Evolutionary conservation across 2,329 filamentous ascomycete species (phyloP), one percentile per base, ranked within the genome.

Genomic region (Ceratocystis diversiconidia): DNA sequence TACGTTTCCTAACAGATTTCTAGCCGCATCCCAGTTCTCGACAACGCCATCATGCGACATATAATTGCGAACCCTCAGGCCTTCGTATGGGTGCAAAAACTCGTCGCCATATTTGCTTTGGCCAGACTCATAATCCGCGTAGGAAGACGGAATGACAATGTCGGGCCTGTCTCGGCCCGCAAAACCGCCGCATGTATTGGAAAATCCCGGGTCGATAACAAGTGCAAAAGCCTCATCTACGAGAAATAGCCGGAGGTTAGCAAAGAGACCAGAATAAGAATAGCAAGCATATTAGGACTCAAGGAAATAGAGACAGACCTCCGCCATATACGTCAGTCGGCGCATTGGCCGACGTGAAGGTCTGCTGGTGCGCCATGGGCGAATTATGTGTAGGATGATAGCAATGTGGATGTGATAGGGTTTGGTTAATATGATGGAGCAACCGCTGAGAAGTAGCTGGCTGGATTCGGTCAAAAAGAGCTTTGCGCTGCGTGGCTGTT

Each of bases 151-250:
- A 67, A 95, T 82, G 66, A 97, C 86, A 36, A 90, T 91, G 79
- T 97, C 97, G 71, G 94, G 94, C 0, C 91, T 88, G 77, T 99
- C 94, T 82, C 99, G 95, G 73, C 95, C 94, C 12, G 95, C 95
- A 73, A 97, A 99, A 67, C 94, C 94, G 68, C 92, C 94, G 76
- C 95, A 91, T 50, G 89, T 92, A 70, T 85, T 87, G 73, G 89
- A 90, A 78, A 91, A 96, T 68, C 95, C 94, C 2, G 94, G 89
- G 74, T 99, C 94, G 73, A 99, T 89, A 46, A 99, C 90, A 71
- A 99, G 88, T 63, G 95, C 95, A 44, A 92, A 95, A 70, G 99
- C 92, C 79, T 99, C 94, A 80, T 99, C 94, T 96, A 72, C 66
- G 67, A 6, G 19, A 28, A n/a, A 44, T 43, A 46, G 10, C 41